phyloP scores from a whole-genome alignment of 1,284 basidiomycete genomes.

The Cutaneotrichosporon cyanovorans region DNA sequence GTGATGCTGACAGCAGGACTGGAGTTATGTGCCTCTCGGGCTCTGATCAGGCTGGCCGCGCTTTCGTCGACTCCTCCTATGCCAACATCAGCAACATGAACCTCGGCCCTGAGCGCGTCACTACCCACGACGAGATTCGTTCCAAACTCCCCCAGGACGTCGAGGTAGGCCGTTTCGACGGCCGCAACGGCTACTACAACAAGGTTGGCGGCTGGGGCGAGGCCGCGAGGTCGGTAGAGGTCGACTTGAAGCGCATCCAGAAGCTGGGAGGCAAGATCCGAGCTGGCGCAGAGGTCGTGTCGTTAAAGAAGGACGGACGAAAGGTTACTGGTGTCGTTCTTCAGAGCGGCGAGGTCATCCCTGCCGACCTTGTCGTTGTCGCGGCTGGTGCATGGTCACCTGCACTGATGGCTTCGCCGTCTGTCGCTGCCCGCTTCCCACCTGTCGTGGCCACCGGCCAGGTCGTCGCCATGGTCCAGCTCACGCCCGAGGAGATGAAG shows the following conservation, averaged over 20 bases:
- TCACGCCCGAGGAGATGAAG: slow-evolving; percentile 60
- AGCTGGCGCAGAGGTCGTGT: slow-evolving; percentile 55
- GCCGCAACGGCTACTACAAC: slow-evolving; percentile 59
- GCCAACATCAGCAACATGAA: slow-evolving; percentile 26
- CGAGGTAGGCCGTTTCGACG: slow-evolving; percentile 25
- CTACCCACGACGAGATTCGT: slow-evolving; percentile 21
- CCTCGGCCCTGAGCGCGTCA: slow-evolving; percentile 22
- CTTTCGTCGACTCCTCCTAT: slow-evolving; percentile 35
- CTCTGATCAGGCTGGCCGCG: slow-evolving; percentile 20
- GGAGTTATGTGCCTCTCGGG: slow-evolving; percentile 36
- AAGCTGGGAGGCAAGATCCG: slow-evolving; percentile 58
- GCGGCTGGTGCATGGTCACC: slow-evolving; percentile 56
- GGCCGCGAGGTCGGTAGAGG: slow-evolving; percentile 59
- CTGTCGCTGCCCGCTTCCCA: slow-evolving; percentile 28
- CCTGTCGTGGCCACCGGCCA: slow-evolving; percentile 50
- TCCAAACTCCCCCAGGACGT: slow-evolving; percentile 15
- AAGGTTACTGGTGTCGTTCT: slow-evolving; percentile 59
- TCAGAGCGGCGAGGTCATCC: slow-evolving; percentile 51
- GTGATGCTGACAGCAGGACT: slow-evolving; percentile 18
- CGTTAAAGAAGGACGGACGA: slow-evolving; percentile 34
- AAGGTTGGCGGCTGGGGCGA: slow-evolving; percentile 76
- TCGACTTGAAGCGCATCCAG: slow-evolving; percentile 56
- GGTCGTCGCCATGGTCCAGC: slow-evolving; percentile 64
- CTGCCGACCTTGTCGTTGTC: slow-evolving; percentile 37
- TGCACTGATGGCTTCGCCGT: slow-evolving; percentile 60